A percentile compares a stretch with the other conserved stretches of the same genome.
Conservation (phyloP, 2,329 filamentous ascomycete genomes). For the Nemania sp. region DNA sequence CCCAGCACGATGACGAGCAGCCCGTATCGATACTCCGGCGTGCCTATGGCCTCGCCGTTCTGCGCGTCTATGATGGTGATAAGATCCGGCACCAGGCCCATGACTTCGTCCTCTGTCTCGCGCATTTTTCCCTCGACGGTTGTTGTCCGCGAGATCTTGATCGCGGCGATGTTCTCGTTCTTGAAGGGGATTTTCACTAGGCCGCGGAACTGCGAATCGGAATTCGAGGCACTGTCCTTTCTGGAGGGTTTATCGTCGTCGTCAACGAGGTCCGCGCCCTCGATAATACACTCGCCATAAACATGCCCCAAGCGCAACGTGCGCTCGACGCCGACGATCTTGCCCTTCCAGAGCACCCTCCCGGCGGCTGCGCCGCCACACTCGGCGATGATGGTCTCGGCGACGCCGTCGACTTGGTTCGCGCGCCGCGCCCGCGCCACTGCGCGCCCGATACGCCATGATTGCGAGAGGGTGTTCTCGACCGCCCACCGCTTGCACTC, state of each 20-base stretch:
- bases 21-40: slow-evolving; percentile 60
- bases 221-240: too few relatives aligned
- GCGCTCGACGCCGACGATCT: slow-evolving; percentile 64
- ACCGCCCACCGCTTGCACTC: slow-evolving; percentile 56
- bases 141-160: slow-evolving; percentile 35
- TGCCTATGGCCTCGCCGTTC: slow-evolving; percentile 59
- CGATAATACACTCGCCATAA: slow-evolving; percentile 62
- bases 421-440: slow-evolving; percentile 54
- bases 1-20: slow-evolving; percentile 54
- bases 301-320: slow-evolving; percentile 59
- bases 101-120: slow-evolving; percentile 44
- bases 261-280: slow-evolving; percentile 49
- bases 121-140: slow-evolving; percentile 39
- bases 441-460: slow-evolving; percentile 63
- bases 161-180: slow-evolving; percentile 72
- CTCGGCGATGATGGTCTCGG: slow-evolving; percentile 61
- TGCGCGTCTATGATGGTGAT: slow-evolving; percentile 59
- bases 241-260: slow-evolving; percentile 28
- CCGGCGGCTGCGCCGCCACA: slow-evolving; percentile 57
- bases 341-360: slow-evolving; percentile 64
- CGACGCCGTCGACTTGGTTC: slow-evolving; percentile 57
- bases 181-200: slow-evolving; percentile 69
- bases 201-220: slow-evolving; percentile 43
- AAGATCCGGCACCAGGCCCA: slow-evolving; percentile 60
- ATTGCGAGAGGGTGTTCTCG: slow-evolving; percentile 55